Evolutionary conservation across 1,139 yeast species (phyloP).

Genomic region (Lodderomyces theae): DNA sequence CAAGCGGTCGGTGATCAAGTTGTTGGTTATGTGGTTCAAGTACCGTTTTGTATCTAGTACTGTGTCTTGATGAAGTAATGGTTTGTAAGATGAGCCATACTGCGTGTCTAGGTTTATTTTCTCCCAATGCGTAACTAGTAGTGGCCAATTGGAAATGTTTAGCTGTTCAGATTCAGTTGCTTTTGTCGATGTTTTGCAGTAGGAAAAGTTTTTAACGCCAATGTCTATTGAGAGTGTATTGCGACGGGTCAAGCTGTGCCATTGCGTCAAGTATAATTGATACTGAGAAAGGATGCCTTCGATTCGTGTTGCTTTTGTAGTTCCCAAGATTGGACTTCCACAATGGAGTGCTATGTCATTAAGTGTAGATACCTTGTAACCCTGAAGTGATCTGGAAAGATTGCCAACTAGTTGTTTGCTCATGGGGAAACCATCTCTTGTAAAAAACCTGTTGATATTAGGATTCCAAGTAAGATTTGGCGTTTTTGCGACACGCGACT

Average conservation of each 20-base stretch:
- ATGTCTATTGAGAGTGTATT: slow-evolving; percentile 33
- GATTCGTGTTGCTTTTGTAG: slow-evolving; percentile 26
- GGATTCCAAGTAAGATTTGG: neutral
- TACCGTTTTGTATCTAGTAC: slow-evolving; percentile 26
- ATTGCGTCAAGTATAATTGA: slow-evolving; percentile 17
- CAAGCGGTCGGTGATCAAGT: slow-evolving; percentile 17
- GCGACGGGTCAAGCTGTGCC: slow-evolving; percentile 11
- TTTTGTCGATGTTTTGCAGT: slow-evolving; percentile 25
- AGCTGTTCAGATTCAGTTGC: neutral
- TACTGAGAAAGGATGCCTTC: slow-evolving; percentile 22
- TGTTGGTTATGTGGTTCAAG: slow-evolving; percentile 23
- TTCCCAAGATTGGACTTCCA: slow-evolving; percentile 28
- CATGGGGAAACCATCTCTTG: neutral
- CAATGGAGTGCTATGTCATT: slow-evolving; percentile 34
- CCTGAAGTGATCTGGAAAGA: slow-evolving; percentile 3
- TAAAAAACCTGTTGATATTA: neutral
- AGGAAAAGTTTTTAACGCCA: slow-evolving; percentile 43
- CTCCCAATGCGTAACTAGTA: slow-evolving; percentile 24
- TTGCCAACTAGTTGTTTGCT: slow-evolving; percentile 5
- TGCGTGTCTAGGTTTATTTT: slow-evolving; percentile 22
- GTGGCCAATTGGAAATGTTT: slow-evolving; percentile 9
- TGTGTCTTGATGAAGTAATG: slow-evolving; percentile 15
- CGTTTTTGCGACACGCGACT: neutral
- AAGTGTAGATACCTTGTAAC: slow-evolving; percentile 20
- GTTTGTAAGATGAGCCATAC: slow-evolving; percentile 13